Conservation (phyloP, 2,329 filamentous ascomycete genomes). For the Phoma herbarum region DNA sequence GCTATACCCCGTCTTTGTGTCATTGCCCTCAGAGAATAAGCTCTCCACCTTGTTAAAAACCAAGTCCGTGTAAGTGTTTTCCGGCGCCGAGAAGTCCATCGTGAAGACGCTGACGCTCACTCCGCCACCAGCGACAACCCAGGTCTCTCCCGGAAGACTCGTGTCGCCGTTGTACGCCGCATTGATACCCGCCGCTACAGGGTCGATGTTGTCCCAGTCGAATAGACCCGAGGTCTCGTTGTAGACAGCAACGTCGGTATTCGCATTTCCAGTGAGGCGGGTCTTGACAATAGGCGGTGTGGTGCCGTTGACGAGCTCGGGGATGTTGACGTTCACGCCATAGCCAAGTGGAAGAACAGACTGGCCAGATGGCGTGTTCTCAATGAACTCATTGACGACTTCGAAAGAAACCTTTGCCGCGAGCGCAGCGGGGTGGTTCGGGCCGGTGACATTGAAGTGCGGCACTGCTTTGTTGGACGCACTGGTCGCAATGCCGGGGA, state of each 20-base stretch:
- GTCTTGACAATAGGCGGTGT: constrained; percentile 58
- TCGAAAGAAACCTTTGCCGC: constrained; percentile 56
- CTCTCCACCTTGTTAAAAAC: constrained; percentile 31
- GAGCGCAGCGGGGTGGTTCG: constrained; percentile 55
- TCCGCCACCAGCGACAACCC: constrained; percentile 56
- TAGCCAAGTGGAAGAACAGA: constrained; percentile 59
- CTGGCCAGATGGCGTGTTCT: constrained; percentile 44
- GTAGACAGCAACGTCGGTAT: constrained; percentile 57
- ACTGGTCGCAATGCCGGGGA: constrained; percentile 62
- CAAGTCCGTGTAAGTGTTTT: constrained; percentile 33
- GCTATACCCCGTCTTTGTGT: constrained; percentile 22
- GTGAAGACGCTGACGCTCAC: constrained; percentile 59
- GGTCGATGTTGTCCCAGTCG: constrained; percentile 58
- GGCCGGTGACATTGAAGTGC: constrained; percentile 57
- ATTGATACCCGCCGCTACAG: constrained; percentile 60
- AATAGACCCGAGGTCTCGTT: constrained; percentile 58
- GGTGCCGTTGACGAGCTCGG: constrained; percentile 53
- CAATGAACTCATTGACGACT: constrained; percentile 57
- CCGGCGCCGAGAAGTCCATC: constrained; percentile 61
- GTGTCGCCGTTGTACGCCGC: constrained; percentile 63
- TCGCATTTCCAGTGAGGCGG: constrained; percentile 60
- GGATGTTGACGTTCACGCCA: constrained; percentile 63
- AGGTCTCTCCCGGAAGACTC: constrained; percentile 61
- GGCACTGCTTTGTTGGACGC: constrained; percentile 54
- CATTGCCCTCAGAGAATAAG: constrained; percentile 20